Conservation (phyloP, 495 filamentous ascomycete species). For the Usnea hakonensis region DNA sequence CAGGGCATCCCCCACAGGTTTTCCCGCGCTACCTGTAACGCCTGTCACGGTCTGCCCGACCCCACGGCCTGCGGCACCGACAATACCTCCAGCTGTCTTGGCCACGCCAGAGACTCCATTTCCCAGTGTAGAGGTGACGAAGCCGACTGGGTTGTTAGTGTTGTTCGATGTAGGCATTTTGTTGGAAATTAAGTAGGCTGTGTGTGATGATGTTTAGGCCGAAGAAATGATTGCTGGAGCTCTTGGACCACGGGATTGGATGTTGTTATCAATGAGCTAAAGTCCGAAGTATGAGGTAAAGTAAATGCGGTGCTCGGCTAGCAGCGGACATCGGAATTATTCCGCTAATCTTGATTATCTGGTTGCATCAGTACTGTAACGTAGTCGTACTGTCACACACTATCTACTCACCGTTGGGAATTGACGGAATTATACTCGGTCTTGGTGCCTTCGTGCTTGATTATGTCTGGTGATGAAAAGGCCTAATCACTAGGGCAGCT, state of each 20-base stretch:
- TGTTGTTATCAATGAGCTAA: neutral
- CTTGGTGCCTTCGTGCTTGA: neutral
- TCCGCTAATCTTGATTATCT: neutral
- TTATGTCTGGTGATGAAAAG: neutral
- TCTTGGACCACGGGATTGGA: neutral
- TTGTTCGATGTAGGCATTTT: conserved; percentile 18
- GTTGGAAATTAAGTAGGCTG: neutral
- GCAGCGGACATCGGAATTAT: neutral
- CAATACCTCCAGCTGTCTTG: conserved; percentile 60
- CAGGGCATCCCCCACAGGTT: conserved; percentile 58
- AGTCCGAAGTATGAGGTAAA: neutral
- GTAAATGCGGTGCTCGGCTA: neutral
- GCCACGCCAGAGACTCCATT: conserved; percentile 56
- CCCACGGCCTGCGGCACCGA: conserved; percentile 58
- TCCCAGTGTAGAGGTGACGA: conserved; percentile 47
- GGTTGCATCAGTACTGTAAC: no score
- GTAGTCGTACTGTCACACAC: no score
- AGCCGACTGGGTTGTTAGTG: conserved; percentile 31
- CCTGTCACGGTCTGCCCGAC: conserved; percentile 56
- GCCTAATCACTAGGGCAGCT: neutral
- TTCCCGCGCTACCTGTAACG: conserved; percentile 55
- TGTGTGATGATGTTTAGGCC: neutral
- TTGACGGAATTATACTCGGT: no score
- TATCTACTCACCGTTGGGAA: neutral
- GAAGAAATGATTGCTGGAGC: neutral